Base-by-base conservation (phyloP, 352 stramenopile genomes). In the Phytophthora tentaculata region DNA sequence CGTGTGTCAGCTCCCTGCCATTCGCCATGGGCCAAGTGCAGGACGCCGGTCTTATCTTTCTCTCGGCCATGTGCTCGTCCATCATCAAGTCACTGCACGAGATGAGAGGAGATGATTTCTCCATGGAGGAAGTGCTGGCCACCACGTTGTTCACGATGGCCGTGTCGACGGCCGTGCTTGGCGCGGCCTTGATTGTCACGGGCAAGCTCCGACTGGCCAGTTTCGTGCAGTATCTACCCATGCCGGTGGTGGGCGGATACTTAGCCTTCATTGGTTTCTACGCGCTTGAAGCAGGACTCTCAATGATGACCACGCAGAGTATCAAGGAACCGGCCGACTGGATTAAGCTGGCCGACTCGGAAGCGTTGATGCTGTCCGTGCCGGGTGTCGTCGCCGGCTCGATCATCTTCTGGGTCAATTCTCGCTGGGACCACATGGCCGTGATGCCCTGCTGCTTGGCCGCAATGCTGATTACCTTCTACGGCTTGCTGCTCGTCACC, bases 1-100 rank as follows among this genome's bases (percentile, higher is more conserved):
- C 88, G 4, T 72, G 86, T 19, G 92, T 96, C 50, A 98, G 90
- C 58, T 94, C 91, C 35, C 82, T 99, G 53, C 89, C 93, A 7
- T 99, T 99, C 76, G 97, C 98, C 3, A 97, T 99, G 49, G 98
- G 97, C 2, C 97, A 98, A 77, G 98, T 99, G 3, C 98, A 99
- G 73, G 97, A 99, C 75, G 97, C 97, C 2, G 98, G 98, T 0
- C 83, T 99, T n/a, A 99, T 99, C 63, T 99, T 99, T 80, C 83
- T 99, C 49, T 97, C 88, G 19, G 86, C 87, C 47, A 99, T 99
- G 85, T 94, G 97, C 12, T 92, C 80, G 22, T 89, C 82, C 22
- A 98, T 98, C 58, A 89, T 94, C 39, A 79, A 90, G 43, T 85
- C 75, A 17, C 56, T 98, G 16, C 83, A 86, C 22, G 72, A 81